phyloP scores from a whole-genome alignment of 805 yeast genomes.

The Ogataea methanolica region DNA sequence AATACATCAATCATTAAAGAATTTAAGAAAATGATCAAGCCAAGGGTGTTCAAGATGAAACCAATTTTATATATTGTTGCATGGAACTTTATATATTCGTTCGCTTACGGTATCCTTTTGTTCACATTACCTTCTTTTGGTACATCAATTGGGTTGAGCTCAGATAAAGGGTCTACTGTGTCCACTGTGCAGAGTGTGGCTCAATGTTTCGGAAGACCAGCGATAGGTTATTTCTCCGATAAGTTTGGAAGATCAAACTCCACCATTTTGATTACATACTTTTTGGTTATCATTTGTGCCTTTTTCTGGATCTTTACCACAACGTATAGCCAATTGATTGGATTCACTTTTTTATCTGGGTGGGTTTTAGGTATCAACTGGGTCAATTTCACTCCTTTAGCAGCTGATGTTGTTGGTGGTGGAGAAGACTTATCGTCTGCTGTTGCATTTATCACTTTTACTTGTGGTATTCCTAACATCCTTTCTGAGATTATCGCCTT shows the following conservation, averaged over 20 bases:
- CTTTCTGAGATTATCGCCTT: slow-evolving; percentile 31
- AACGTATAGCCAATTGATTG: slow-evolving; percentile 37
- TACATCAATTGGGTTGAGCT: slow-evolving; percentile 42
- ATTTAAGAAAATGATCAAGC: slow-evolving; percentile 8
- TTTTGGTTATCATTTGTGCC: slow-evolving; percentile 36
- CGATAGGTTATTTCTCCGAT: slow-evolving; percentile 43
- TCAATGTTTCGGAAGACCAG: slow-evolving; percentile 48
- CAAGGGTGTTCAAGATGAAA: slow-evolving; percentile 10
- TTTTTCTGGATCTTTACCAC: slow-evolving; percentile 47
- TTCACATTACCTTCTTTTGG: slow-evolving; percentile 48
- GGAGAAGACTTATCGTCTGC: slow-evolving; percentile 28
- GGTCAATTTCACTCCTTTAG: slow-evolving; percentile 32
- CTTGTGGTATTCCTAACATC: slow-evolving; percentile 28
- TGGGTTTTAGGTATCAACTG: slow-evolving; percentile 42
- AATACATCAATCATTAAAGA: slow-evolving; percentile 18
- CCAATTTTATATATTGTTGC: slow-evolving; percentile 23
- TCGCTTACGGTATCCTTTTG: slow-evolving; percentile 33
- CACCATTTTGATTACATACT: slow-evolving; percentile 32
- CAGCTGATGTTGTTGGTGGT: slow-evolving; percentile 32
- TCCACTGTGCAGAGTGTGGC: slow-evolving; percentile 44
- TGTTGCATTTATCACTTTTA: slow-evolving; percentile 20
- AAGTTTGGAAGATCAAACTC: slow-evolving; percentile 43
- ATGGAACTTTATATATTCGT: slow-evolving; percentile 23
- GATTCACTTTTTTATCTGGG: slow-evolving; percentile 42
- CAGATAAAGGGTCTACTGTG: slow-evolving; percentile 40